These are phyloP conservation scores for Hippophae rhamnoides DNA, from an alignment of 306 rosid genomes.

Conservation along the genomic window DNA sequence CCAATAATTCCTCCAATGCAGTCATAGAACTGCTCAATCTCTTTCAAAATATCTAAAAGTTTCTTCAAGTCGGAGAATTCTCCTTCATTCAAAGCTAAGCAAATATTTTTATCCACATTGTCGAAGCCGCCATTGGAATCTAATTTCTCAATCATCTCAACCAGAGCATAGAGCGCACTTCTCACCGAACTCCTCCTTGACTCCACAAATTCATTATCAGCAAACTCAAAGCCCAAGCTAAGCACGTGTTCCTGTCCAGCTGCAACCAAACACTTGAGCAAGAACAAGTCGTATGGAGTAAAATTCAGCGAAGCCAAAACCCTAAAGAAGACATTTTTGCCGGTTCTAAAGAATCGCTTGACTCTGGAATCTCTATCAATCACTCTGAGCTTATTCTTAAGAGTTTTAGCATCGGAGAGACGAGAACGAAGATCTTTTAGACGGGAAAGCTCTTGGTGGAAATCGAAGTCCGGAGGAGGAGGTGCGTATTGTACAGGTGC, in stretches of 20 bases:
- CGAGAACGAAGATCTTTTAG: constrained; percentile 42
- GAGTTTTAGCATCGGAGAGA: constrained; percentile 26
- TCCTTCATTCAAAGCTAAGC: constrained; percentile 37
- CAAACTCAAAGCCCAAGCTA: constrained; percentile 28
- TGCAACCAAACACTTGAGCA: constrained; percentile 76
- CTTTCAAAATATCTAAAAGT: constrained; percentile 49
- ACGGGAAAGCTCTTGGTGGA: constrained; percentile 51
- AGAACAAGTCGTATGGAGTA: constrained; percentile 29
- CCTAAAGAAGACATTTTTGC: constrained; percentile 20
- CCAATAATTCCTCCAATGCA: constrained; percentile 96
- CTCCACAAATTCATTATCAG: constrained; percentile 20
- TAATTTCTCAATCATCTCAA: constrained; percentile 64
- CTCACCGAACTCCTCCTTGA: constrained; percentile 41
- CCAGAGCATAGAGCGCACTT: constrained; percentile 58
- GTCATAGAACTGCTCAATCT: constrained; percentile 69
- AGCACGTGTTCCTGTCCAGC: constrained; percentile 78
- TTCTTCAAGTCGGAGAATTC: constrained; percentile 51
- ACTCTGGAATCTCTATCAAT: constrained; percentile 63
- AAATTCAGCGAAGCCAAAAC: constrained; percentile 29
- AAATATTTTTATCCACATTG: constrained; percentile 23
- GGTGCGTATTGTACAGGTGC: constrained; percentile 54
- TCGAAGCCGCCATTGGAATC: constrained; percentile 26
- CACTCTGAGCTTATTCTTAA: constrained; percentile 34
- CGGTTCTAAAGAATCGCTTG: constrained; percentile 42
- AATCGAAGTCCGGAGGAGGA: constrained; percentile 43